Evolutionary conservation across 1,284 basidiomycete species (phyloP), one percentile per base, ranked within the genome.

Genomic region (Cronartium ribicola): DNA sequence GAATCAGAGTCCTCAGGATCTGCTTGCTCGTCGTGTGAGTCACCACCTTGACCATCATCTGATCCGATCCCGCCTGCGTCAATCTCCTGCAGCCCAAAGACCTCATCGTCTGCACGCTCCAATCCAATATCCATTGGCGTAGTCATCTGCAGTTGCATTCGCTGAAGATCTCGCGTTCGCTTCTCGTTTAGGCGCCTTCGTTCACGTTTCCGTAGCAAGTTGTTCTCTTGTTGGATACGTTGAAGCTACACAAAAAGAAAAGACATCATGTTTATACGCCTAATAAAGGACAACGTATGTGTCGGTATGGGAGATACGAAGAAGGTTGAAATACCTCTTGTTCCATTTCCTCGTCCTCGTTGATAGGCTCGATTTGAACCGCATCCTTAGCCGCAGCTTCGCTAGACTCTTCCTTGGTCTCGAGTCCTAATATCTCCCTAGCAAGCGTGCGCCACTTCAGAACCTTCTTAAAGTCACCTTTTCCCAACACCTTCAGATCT

Each of bases 61-160:
- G 86, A 84, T 62, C 85, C 87, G 43, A 96, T 85, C 79, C 94
- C 91, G 79, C 96, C 84, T 79, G 96, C 92, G 22, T 90, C 89
- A 78, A 90, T 88, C 5, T 89, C 90, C 48, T 84, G 77, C 36
- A 80, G 76, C 7, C 78, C 78, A 70, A 95, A 84, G 10, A 88
- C 85, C 13, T 86, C 83, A 79, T 95, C 92, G 59, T 84, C 84
- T 76, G 79, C 79, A 78, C 90, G 88, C 79, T 98, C 94, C 78
- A 98, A 84, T 81, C 94, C 96, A 77, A 97, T 94, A 76, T 98
- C 94, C 79, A 94, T 84, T 36, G 94, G 96, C 7, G 93, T 93
- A 6, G 90, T 93, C 96, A 99, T 99, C 80, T 92, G 90, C 62
- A 98, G 86, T 81, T 98, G 96, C 87, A 98, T 91, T 76, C 94